Evolutionary conservation across 768 basidiomycete genomes (phyloP), one percentile per base, ranked within the genome.

Genomic region (Nevesoporus exiguus): DNA sequence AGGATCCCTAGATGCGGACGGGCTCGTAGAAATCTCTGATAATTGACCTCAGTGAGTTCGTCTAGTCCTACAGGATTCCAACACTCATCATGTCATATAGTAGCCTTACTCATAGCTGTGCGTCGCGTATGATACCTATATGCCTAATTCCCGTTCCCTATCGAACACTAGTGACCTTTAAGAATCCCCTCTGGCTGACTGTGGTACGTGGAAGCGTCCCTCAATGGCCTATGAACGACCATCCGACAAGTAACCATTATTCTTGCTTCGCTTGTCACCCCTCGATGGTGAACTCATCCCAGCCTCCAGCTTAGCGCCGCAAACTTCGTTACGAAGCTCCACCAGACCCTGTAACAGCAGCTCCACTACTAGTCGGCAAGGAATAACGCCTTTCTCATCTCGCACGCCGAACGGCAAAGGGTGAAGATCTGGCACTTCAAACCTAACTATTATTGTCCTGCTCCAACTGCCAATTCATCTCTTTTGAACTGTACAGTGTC

Each of bases 21-120:
- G 83, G 1, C 79, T 80, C 2, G 73, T 88, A 7, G 86, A 88
- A 59, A 81, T 81, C 53, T 57, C 70, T 17, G 74, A 74, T 13
- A 44, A n/a, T 22, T 63, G 22, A 64, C 34, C 7, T 9, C 13
- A 25, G 64, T 66, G 40, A 55, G 60, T 43, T 14, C 5, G 45
- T 37, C 21, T 19, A 3, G 6, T 7, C 2, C 19, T 10, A 9
- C 21, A 33, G 24, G 0, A 5, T 29, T 8, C n/a, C 10, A 45
- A 22, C n/a, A 9, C 37, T 58, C 19, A 49, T 15, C 22, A 24
- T 11, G 13, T 22, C 14, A 13, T 7, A 19, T 33, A 56, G 51
- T 47, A 39, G 7, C 15, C 1, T 11, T 47, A 31, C 39, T 46
- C 9, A 37, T 42, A 34, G 27, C 31, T 49, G 30, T 21, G 22